Percentiles rank a stretch among this genome's conserved stretches.
Evolutionary conservation across 2,329 filamentous ascomycete genomes (phyloP).

Genomic region (Daldinia eschscholtzii): DNA sequence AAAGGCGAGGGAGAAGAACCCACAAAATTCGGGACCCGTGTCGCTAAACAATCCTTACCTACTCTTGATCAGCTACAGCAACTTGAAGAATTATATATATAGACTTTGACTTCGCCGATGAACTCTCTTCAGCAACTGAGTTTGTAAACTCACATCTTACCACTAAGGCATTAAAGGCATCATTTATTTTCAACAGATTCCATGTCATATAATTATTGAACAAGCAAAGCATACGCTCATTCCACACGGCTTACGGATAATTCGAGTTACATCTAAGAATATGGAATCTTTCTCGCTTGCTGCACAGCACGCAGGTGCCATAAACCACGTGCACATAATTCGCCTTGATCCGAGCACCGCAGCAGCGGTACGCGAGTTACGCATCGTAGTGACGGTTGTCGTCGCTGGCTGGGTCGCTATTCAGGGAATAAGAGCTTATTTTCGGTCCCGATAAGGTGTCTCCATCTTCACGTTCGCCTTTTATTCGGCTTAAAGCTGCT

Average conservation of each 20-base stretch:
- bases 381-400: conserved; percentile 49
- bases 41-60: conserved; percentile 8
- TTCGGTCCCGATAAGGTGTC: conserved; percentile 23
- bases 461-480: neutral
- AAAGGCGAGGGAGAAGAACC: conserved; percentile 5
- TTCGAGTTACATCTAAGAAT: neutral
- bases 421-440: conserved; percentile 48
- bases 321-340: conserved; percentile 53
- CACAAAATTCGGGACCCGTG: conserved; percentile 24
- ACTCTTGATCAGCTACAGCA: neutral
- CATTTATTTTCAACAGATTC: neutral
- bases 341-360: conserved; percentile 48
- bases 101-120: conserved; percentile 1
- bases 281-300: conserved; percentile 55
- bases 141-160: neutral
- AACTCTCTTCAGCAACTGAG: neutral
- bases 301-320: conserved; percentile 53
- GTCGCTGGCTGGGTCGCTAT: conserved; percentile 53
- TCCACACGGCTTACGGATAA: neutral
- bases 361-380: conserved; percentile 50
- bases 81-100: neutral
- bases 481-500: neutral
- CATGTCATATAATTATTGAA: neutral
- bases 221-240: neutral
- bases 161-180: too few relatives aligned